Evolutionary conservation across 2,329 filamentous ascomycete species (phyloP).

Genomic region (Epichloe gansuensis): DNA sequence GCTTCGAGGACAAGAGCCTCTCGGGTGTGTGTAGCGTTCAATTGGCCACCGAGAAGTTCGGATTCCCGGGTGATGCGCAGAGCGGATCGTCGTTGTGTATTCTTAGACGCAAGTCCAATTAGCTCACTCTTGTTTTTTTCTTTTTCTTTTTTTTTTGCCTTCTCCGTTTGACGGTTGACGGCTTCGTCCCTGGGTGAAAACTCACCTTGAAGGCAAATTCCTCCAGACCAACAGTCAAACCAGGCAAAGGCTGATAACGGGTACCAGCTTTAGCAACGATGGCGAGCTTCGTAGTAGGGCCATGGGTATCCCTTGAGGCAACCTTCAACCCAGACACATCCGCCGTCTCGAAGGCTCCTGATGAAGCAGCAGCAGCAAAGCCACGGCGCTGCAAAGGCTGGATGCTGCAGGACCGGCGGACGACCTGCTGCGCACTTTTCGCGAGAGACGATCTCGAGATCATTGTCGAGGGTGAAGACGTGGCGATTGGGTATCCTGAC

Average conservation of each 20-base stretch:
- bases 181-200: constrained; percentile 4
- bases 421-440: constrained; percentile 44
- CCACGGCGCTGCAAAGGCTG: constrained; percentile 36
- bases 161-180: constrained; percentile 4
- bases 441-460: constrained; percentile 49
- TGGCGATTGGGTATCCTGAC: constrained; percentile 39
- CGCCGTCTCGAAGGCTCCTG: constrained; percentile 77
- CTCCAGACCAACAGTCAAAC: constrained; percentile 79
- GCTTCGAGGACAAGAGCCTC: constrained; percentile 88
- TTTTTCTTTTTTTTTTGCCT: neutral
- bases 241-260: constrained; percentile 79
- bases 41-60: constrained; percentile 86
- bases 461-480: constrained; percentile 46
- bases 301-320: constrained; percentile 77
- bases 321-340: constrained; percentile 84
- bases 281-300: constrained; percentile 80
- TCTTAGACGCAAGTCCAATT: constrained; percentile 42
- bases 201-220: constrained; percentile 93
- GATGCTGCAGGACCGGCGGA: constrained; percentile 45
- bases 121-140: constrained; percentile 23
- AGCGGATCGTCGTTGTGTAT: constrained; percentile 76
- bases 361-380: constrained; percentile 47
- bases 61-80: constrained; percentile 89
- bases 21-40: constrained; percentile 77
- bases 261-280: constrained; percentile 91